Base-by-base conservation (phyloP, 1,284 basidiomycete genomes). In the Pterula multifida region DNA sequence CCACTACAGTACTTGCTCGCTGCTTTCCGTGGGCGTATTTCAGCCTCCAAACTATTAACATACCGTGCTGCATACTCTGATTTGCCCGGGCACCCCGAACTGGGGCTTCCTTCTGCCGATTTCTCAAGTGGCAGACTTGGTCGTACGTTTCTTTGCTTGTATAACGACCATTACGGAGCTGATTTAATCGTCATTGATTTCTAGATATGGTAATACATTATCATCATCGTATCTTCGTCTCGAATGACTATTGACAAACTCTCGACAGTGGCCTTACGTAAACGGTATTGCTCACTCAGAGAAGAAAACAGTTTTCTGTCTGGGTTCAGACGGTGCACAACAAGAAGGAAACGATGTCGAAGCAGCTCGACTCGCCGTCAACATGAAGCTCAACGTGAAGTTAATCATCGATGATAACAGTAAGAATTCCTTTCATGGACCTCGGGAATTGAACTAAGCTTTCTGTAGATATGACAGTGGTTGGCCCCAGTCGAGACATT, bases 331-430 rank as follows among this genome's bases (percentile, higher is more conserved):
- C 60, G 88, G 88, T 19, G 89, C 87, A 9, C 88, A 90, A 62
- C 88, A 91, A 64, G 89, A 91, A 64, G 88, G 88, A 26, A 84
- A 91, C 60, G 87, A 91, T 56, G 88, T 88, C 2, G 89, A 91
- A 63, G 89, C 89, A 24, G 89, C 89, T 12, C 75, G 88, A 36
- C 72, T 91, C 35, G 88, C 88, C n/a, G 89, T 90, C 39, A 87
- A 89, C 2, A 81, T 90, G 60, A 66, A 71, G 49, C 68, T 91
- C 54, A 89, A 90, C 61, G 75, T 91, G 63, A 91, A 91, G 66
- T 68, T 91, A 49, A 66, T 91, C 63, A 81, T 91, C 56, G 88
- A 91, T 57, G 87, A 90, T 65, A 91, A 91, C 65, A 32, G 28
- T 32, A 32, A 32, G 28, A 15, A 6, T 6, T 32, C 15, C 28